Base-by-base conservation (phyloP, 805 yeast genomes). In the Metschnikowia colocasiae region DNA sequence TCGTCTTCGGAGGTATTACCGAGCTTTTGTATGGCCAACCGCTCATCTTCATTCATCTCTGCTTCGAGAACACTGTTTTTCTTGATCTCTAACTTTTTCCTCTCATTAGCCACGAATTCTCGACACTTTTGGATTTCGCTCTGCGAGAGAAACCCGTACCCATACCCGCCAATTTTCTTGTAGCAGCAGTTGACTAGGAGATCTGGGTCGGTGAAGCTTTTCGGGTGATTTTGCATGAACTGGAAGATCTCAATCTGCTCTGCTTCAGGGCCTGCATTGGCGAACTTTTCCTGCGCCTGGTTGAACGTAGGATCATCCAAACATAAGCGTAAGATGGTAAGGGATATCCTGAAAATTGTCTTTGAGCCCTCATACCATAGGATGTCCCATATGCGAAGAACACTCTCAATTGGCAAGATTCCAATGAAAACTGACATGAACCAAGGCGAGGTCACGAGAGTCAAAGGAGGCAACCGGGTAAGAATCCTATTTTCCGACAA, bases 341-440 rank as follows among this genome's bases (percentile, higher is more conserved):
- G 67, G 1, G 96, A 83, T 2, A 87, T 78, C 48, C 95, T 80
- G 69, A 90, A 94, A 15, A 94, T 71, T 9, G 94, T 80, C 59
- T 87, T 87, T 1, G 96, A 84, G 25, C 89, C 97, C 62, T 92
- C 98, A 60, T 86, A 89, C 73, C 95, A 91, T 42, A 92, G 68
- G 52, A 95, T 87, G 65, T 94, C 99, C 98, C 99, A 92, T 0
- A 94, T 83, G 47, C 98, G 71, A 37, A 94, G 69, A 7, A 89
- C 85, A 0, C 95, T 80, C 60, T 94, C 98, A 19, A 89, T 81
- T 0, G 99, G 99, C 22, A 94, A 66, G 0, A 85, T 81, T 0
- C 96, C 96, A 30, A 94, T 89, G 66, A 87, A 94, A n/a, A 88
- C 79, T 58, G 97, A 87, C 98, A 94, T 92, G 61, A 94, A 94